phyloP scores from a whole-genome alignment of 441 rosid genomes.

The Croton setiger region DNA sequence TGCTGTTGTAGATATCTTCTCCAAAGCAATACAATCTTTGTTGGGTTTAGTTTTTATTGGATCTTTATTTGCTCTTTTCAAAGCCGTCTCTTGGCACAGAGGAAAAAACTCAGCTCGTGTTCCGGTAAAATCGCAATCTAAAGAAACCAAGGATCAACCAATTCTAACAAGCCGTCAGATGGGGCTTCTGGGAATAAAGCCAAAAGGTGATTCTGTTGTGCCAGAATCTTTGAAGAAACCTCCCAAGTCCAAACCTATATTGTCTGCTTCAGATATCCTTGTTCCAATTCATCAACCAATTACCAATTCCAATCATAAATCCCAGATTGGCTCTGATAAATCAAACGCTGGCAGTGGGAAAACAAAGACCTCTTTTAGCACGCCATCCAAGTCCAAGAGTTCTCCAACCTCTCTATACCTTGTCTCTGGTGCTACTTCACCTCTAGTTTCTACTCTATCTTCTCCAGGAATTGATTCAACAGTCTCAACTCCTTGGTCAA shows the following conservation, averaged over 20 bases:
- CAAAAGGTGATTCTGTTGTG: slow-evolving; percentile 42
- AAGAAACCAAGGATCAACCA: slow-evolving; percentile 50
- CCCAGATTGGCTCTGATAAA: slow-evolving; percentile 49
- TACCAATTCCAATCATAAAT: slow-evolving; percentile 46
- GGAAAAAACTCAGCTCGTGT: slow-evolving; percentile 29
- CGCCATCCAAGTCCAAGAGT: slow-evolving; percentile 58
- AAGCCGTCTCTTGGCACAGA: slow-evolving; percentile 51
- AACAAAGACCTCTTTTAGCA: slow-evolving; percentile 42
- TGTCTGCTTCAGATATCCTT: slow-evolving; percentile 58
- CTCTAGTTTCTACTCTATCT: slow-evolving; percentile 47
- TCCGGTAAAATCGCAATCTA: slow-evolving; percentile 32
- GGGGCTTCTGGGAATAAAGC: slow-evolving; percentile 69
- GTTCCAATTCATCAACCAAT: slow-evolving; percentile 78
- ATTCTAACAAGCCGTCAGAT: slow-evolving; percentile 61
- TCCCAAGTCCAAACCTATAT: slow-evolving; percentile 52
- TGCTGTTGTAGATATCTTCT: slow-evolving; percentile 49
- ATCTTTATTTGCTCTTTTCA: slow-evolving; percentile 55
- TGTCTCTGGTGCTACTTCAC: slow-evolving; percentile 51
- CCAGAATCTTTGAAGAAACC: slow-evolving; percentile 56
- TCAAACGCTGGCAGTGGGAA: slow-evolving; percentile 43
- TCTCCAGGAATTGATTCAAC: slow-evolving; percentile 61
- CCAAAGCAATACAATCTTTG: slow-evolving; percentile 45
- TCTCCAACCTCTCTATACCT: slow-evolving; percentile 71
- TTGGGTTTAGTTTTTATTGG: slow-evolving; percentile 54
- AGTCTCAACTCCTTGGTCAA: slow-evolving; percentile 80